A percentile compares a stretch with the other conserved stretches of the same genome.
phyloP scores from a whole-genome alignment of 2,329 filamentous ascomycete genomes.

The Trichoderma koningii region DNA sequence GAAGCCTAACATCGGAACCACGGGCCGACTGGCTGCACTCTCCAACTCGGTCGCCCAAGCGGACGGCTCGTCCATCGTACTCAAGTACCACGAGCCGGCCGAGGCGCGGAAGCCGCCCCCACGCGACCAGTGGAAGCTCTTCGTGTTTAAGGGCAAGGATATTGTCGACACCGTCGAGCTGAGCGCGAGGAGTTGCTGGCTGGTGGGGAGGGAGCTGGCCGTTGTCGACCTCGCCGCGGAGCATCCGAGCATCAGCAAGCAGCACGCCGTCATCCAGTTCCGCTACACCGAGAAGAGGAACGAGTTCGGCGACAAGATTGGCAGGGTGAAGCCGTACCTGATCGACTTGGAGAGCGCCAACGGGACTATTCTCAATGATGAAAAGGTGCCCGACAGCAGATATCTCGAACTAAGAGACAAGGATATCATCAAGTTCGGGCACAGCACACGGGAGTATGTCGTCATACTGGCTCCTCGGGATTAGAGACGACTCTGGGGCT shows the following conservation, averaged over 20 bases:
- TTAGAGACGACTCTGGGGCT: slow-evolving; percentile 33
- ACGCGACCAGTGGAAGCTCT: slow-evolving; percentile 82
- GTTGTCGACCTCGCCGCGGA: slow-evolving; percentile 84
- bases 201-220: slow-evolving; percentile 76
- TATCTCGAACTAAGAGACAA: slow-evolving; percentile 87
- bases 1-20: slow-evolving; percentile 81
- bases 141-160: slow-evolving; percentile 84
- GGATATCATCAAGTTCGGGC: slow-evolving; percentile 85
- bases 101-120: slow-evolving; percentile 86
- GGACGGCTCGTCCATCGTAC: slow-evolving; percentile 71
- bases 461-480: slow-evolving; percentile 71
- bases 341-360: slow-evolving; percentile 94
- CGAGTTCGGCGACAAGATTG: slow-evolving; percentile 82
- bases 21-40: slow-evolving; percentile 81
- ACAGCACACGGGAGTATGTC: slow-evolving; percentile 92
- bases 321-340: slow-evolving; percentile 80
- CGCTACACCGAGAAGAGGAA: slow-evolving; percentile 79
- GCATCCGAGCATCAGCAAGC: slow-evolving; percentile 91
- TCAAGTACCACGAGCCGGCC: slow-evolving; percentile 95
- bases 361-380: slow-evolving; percentile 80
- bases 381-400: slow-evolving; percentile 70
- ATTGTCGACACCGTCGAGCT: slow-evolving; percentile 82
- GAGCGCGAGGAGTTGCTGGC: slow-evolving; percentile 79
- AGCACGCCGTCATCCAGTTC: slow-evolving; percentile 95
- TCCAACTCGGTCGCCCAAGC: slow-evolving; percentile 76